Conservation (phyloP, 2,329 filamentous ascomycete genomes). For the Exophiala sp. region DNA sequence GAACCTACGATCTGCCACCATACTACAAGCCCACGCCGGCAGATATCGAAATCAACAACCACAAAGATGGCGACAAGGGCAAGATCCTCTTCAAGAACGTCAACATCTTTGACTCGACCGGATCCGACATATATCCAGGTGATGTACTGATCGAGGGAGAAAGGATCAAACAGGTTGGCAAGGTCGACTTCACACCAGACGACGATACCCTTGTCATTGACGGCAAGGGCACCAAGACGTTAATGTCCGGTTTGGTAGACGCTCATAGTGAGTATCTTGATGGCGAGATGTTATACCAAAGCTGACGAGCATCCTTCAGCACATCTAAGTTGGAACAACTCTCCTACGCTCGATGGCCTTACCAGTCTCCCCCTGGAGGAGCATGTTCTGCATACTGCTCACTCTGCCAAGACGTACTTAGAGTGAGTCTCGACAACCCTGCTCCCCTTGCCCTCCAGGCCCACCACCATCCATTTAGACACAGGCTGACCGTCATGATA, state of each 20-base stretch:
- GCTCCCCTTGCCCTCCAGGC: no score
- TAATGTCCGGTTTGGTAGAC: conserved; percentile 7
- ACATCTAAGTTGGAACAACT: conserved; percentile 9
- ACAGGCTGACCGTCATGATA: no score
- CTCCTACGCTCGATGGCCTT: conserved; percentile 6
- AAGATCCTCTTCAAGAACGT: conserved; percentile 12
- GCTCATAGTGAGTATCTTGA: neutral
- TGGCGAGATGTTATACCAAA: no score
- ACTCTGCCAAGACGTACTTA: conserved; percentile 9
- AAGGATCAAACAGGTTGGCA: conserved; percentile 6
- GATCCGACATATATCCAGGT: conserved; percentile 5
- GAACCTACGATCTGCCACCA: conserved; percentile 1
- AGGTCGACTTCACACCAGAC: conserved; percentile 5
- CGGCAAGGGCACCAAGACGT: conserved; percentile 4
- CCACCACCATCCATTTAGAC: no score
- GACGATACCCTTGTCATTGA: conserved; percentile 10
- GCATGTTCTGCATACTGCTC: conserved; percentile 4
- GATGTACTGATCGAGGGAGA: conserved; percentile 10
- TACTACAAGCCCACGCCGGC: conserved; percentile 1
- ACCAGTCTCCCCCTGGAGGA: conserved; percentile 5
- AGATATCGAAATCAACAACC: conserved; percentile 7
- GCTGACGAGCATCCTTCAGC: neutral
- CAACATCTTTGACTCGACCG: conserved; percentile 10
- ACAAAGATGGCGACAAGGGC: conserved; percentile 10
- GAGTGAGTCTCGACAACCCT: neutral